These are phyloP conservation scores for Biscutella laevigata DNA, from an alignment of 441 rosid species.

Conservation along the genomic window DNA sequence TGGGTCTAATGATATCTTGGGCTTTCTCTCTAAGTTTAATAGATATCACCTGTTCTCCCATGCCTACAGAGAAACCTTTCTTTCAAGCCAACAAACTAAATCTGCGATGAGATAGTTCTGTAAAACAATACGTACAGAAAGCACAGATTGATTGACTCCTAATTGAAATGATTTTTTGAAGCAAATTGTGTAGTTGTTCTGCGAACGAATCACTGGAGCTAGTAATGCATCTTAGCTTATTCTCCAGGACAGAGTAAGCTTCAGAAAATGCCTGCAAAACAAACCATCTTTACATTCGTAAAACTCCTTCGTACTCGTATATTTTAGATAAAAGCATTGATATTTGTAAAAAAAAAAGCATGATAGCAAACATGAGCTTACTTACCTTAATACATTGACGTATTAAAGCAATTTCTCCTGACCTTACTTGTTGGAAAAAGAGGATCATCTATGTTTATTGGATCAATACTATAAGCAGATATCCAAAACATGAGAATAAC, in stretches of 20 bases:
- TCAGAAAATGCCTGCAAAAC: slow-evolving; percentile 89
- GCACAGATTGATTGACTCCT: no score
- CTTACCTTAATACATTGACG: slow-evolving; percentile 97
- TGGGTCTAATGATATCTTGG: no score
- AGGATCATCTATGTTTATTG: slow-evolving; percentile 94
- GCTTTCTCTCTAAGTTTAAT: no score
- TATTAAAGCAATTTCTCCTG: slow-evolving; percentile 94
- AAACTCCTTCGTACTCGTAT: not conserved
- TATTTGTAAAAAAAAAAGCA: no score
- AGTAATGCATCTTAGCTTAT: slow-evolving; percentile 51
- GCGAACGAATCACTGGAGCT: no score
- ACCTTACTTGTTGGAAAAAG: slow-evolving; percentile 90
- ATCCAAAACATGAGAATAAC: slow-evolving; percentile 18
- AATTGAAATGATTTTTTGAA: no score
- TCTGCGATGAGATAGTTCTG: no score
- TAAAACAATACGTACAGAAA: no score
- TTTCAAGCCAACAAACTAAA: no score
- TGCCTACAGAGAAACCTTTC: no score
- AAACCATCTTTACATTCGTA: slow-evolving; percentile 9
- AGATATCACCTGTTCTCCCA: no score
- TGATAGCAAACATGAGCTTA: slow-evolving; percentile 17
- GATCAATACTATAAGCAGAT: slow-evolving; percentile 69
- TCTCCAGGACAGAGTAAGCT: slow-evolving; percentile 78
- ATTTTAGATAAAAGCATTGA: not conserved
- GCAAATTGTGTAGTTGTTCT: no score